Evolutionary conservation across 1,139 yeast genomes (phyloP), one percentile per base, ranked within the genome.

Genomic region (Sugiyamaella grinbergsii): DNA sequence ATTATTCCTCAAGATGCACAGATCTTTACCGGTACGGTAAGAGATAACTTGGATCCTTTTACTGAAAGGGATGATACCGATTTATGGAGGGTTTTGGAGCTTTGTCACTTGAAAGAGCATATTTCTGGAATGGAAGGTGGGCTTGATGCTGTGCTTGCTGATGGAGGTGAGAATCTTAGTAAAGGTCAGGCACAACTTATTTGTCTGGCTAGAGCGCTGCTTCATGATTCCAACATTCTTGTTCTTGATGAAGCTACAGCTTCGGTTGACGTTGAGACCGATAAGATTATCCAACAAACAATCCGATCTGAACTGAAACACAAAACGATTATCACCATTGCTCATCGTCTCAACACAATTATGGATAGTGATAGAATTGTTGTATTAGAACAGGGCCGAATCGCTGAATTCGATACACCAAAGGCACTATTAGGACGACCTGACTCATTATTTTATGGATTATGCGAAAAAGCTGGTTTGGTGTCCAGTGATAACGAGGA

Each of bases 201-300:
- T 65, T 85, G 93, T 58, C 71, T 86, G 31, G 86, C 90, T 0
- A 73, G 95, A 54, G 94, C 90, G 0, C 71, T 86, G 41, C 71
- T 86, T 55, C 75, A 75, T 48, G 74, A 77, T 11, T 79, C 89
- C 2, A 80, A 77, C 54, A 78, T 86, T 28, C 71, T 86, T 51
- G 78, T 86, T 19, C 69, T 86, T 40, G 95, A 86, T 64, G 95
- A 86, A 67, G 95, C 95, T 0, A 86, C 95, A 0, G 91, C 95
- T 0, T 85, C 93, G 2, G 90, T 86, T 20, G 95, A 86, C 65
- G 80, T 83, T 19, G 85, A 84, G 62, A 86, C 95, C 0, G 95
- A 86, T 61, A 77, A 76, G 55, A 77, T 85, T 49, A 79, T 86
- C 47, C 94, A 85, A 67, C 79, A 81, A 55, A 84, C 94, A 0